A percentile compares a stretch with the other conserved stretches of the same genome.
These are phyloP conservation scores for Cylindricascospora bacillispora DNA, from an alignment of 1,139 yeast species.

Conservation along the genomic window DNA sequence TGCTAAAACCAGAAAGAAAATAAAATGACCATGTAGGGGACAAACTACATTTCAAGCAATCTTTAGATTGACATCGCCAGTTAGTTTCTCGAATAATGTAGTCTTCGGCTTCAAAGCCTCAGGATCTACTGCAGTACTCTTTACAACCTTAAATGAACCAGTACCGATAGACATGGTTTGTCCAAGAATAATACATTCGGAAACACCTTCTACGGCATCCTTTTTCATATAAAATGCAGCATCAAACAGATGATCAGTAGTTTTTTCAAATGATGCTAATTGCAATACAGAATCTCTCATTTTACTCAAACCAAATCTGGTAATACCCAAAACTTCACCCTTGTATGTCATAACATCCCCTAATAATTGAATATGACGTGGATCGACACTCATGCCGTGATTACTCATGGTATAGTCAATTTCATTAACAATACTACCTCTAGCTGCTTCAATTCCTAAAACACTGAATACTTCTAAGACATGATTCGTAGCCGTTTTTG, in stretches of 20 bases:
- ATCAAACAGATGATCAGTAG: slow-evolving; percentile 95
- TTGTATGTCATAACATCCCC: slow-evolving; percentile 99
- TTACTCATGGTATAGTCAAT: slow-evolving; percentile 97
- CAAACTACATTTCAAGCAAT: not conserved
- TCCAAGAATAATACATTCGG: slow-evolving; percentile 94
- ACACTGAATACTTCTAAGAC: slow-evolving; percentile 81
- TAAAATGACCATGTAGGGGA: too few relatives aligned
- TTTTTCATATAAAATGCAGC: slow-evolving; percentile 97
- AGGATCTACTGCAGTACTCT: slow-evolving; percentile 37
- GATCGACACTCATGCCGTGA: slow-evolving; percentile 99
- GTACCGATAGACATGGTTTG: slow-evolving; percentile 98
- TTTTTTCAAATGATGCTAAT: slow-evolving; percentile 93
- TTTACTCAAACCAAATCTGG: slow-evolving; percentile 93
- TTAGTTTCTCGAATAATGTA: slow-evolving; percentile 48
- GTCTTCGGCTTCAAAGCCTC: slow-evolving; percentile 38
- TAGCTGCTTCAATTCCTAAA: slow-evolving; percentile 95
- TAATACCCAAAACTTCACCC: slow-evolving; percentile 96
- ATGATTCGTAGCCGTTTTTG: slow-evolving; percentile 82
- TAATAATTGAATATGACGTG: slow-evolving; percentile 92
- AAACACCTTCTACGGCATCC: slow-evolving; percentile 93
- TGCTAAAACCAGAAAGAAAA: not conserved
- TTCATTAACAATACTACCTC: slow-evolving; percentile 84
- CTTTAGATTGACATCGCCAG: slow-evolving; percentile 17
- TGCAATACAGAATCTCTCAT: slow-evolving; percentile 98
- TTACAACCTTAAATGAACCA: slow-evolving; percentile 82